Evolutionary conservation across 176 grass and related monocot species (phyloP).

Genomic region (Raddia distichophylla): DNA sequence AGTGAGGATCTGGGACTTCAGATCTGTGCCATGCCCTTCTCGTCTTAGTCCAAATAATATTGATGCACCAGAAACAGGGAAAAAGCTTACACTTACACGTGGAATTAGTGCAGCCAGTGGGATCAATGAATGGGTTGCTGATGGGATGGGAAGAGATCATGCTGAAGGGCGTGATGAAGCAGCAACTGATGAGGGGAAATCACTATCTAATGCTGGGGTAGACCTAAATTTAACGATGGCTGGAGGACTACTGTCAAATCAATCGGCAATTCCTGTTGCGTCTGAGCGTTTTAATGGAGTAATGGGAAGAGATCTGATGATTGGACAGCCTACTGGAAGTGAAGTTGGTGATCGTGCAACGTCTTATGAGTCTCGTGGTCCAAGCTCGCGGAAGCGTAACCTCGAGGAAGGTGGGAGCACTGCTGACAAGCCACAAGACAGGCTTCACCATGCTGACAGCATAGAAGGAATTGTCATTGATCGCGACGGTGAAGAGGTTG

Average conservation of each 20-base stretch:
- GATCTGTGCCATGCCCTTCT: conserved; percentile 60
- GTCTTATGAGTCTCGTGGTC: conserved; percentile 91
- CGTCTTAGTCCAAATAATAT: conserved; percentile 68
- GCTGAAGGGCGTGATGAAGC: conserved; percentile 74
- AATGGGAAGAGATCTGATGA: conserved; percentile 97
- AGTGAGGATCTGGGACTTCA: conserved; percentile 80
- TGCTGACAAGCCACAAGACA: conserved; percentile 81
- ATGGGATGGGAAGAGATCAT: conserved; percentile 61
- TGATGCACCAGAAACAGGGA: conserved; percentile 65
- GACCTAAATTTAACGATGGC: conserved; percentile 95
- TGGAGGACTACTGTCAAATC: conserved; percentile 70
- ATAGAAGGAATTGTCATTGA: conserved; percentile 92
- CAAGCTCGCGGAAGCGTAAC: conserved; percentile 88
- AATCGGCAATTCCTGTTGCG: conserved; percentile 47
- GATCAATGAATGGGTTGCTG: conserved; percentile 84
- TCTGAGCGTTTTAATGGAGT: conserved; percentile 60
- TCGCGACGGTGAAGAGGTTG: conserved; percentile 93
- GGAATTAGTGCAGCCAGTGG: conserved; percentile 89
- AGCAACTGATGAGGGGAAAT: conserved; percentile 70
- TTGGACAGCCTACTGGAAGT: conserved; percentile 92
- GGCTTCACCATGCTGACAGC: conserved; percentile 78
- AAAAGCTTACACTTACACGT: conserved; percentile 60
- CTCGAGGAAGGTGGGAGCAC: conserved; percentile 98
- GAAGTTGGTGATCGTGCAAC: conserved; percentile 94
- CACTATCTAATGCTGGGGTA: conserved; percentile 74